Percentiles rank a stretch among this genome's conserved stretches.
Conservation (phyloP, 2,329 filamentous ascomycete genomes). For the Nemania bipapillata region DNA sequence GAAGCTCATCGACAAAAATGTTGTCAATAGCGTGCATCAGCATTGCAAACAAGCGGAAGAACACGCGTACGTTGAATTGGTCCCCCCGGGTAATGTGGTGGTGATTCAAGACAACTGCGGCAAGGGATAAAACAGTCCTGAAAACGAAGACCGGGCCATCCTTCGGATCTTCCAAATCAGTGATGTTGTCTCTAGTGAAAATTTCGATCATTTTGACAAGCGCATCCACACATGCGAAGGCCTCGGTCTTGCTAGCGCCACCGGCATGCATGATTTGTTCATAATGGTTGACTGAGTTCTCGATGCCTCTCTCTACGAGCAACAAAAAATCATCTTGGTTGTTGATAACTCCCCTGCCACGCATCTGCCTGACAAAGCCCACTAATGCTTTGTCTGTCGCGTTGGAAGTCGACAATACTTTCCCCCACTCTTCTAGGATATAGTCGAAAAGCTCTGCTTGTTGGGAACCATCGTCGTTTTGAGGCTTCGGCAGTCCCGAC, state of each 20-base stretch:
- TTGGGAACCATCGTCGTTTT: constrained; percentile 64
- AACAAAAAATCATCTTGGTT: constrained; percentile 79
- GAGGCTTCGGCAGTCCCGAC: constrained; percentile 55
- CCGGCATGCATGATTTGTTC: constrained; percentile 74
- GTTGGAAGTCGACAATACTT: constrained; percentile 80
- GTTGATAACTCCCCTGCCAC: constrained; percentile 76
- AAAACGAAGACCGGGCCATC: constrained; percentile 76
- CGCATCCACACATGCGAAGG: constrained; percentile 76
- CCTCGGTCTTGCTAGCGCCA: constrained; percentile 65
- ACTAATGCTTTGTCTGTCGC: constrained; percentile 76
- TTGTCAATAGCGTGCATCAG: constrained; percentile 79
- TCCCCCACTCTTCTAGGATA: constrained; percentile 94
- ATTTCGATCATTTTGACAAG: constrained; percentile 82
- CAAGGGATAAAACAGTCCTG: constrained; percentile 79
- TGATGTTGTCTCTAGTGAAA: constrained; percentile 77
- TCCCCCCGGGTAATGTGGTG: constrained; percentile 85
- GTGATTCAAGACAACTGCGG: constrained; percentile 83
- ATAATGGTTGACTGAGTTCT: constrained; percentile 79
- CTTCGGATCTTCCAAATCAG: constrained; percentile 67
- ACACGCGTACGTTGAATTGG: constrained; percentile 85
- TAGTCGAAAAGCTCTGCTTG: constrained; percentile 90
- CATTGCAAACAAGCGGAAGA: constrained; percentile 87
- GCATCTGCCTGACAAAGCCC: constrained; percentile 86
- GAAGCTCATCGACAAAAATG: constrained; percentile 66
- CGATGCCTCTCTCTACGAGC: constrained; percentile 84